Evolutionary conservation across 2,329 filamentous ascomycete species (phyloP).

Genomic region (Botryotinia convoluta): DNA sequence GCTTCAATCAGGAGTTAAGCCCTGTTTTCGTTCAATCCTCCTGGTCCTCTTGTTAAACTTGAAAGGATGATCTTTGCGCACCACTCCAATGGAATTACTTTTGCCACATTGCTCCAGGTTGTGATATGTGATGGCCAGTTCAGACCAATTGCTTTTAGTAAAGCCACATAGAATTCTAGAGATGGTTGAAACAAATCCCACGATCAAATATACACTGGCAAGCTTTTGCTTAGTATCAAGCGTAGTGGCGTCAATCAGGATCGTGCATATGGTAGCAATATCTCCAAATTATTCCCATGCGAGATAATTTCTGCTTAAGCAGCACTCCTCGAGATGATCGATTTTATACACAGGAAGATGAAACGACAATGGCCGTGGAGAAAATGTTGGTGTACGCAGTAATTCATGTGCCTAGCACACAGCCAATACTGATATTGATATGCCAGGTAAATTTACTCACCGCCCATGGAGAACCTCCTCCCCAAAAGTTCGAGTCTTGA

Average conservation of each 20-base stretch:
- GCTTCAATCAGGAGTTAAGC: neutral
- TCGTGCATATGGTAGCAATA: neutral
- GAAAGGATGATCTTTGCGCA: neutral
- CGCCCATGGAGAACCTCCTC: neutral
- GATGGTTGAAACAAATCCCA: neutral
- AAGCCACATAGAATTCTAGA: neutral
- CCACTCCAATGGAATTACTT: neutral
- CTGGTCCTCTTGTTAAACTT: neutral
- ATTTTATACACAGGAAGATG: neutral
- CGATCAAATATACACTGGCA: neutral
- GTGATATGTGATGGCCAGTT: neutral
- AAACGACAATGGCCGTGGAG: neutral
- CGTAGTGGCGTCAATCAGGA: neutral
- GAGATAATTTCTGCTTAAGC: neutral
- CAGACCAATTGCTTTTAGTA: neutral
- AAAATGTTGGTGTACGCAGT: neutral
- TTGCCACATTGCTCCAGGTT: neutral
- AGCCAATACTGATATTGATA: neutral
- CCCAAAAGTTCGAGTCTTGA: neutral
- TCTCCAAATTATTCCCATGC: neutral
- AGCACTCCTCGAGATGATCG: neutral
- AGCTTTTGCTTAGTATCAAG: neutral
- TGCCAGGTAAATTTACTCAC: neutral
- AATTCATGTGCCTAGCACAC: neutral
- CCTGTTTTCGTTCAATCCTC: neutral